Evolutionary conservation across 1,139 yeast species (phyloP).

Genomic region (Debaryomyces nepalensis): DNA sequence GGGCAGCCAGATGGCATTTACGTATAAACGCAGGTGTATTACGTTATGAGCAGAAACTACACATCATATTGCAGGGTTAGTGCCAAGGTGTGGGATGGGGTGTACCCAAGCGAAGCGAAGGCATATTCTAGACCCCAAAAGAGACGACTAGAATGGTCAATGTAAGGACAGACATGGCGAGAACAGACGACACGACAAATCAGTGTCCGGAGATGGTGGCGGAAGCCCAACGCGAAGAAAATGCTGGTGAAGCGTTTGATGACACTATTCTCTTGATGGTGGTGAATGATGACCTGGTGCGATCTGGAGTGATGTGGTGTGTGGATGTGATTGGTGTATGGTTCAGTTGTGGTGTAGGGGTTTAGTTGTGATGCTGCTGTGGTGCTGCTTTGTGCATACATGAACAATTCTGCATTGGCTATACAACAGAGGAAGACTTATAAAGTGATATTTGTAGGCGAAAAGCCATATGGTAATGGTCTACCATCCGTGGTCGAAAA

Average conservation of each 20-base stretch:
- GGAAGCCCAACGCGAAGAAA: too few species aligned
- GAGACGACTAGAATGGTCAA: not conserved
- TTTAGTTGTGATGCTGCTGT: too few species aligned
- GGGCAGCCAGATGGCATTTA: conserved; percentile 1
- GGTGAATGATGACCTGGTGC: too few species aligned
- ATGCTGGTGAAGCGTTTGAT: too few species aligned
- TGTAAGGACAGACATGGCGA: not conserved
- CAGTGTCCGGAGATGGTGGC: not conserved
- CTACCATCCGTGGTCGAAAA: conserved; percentile 83
- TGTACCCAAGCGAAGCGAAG: not conserved
- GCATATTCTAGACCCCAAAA: not conserved
- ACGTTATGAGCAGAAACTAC: conserved; percentile 4
- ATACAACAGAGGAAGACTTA: not conserved
- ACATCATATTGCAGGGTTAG: too few species aligned
- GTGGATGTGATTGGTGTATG: not conserved
- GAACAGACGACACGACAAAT: not conserved
- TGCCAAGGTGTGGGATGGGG: not conserved
- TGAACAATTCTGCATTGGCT: too few species aligned
- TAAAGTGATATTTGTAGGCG: too few species aligned
- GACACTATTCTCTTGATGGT: too few species aligned
- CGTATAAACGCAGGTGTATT: not conserved
- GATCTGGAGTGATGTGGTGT: too few species aligned
- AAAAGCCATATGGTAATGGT: not conserved
- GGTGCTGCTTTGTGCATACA: too few species aligned
- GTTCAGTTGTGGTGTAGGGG: too few species aligned